A percentile compares a stretch with the other conserved stretches of the same genome.
Evolutionary conservation across 2,329 filamentous ascomycete genomes (phyloP).

Genomic region (Colletotrichum australisinense): DNA sequence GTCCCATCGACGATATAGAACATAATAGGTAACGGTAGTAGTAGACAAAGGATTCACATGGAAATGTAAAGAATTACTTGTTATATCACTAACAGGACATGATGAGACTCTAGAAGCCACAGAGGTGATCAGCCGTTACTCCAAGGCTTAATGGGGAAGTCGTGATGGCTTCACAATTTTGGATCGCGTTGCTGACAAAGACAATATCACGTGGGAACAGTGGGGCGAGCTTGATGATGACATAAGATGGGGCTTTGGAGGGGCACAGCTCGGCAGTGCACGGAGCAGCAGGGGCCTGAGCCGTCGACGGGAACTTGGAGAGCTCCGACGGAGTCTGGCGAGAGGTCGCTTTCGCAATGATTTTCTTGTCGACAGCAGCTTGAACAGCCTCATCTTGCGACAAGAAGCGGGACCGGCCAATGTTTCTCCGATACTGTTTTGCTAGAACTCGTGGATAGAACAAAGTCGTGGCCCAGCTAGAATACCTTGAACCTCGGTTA

Average conservation of each 20-base stretch:
- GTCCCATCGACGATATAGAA: no score
- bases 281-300: background rate
- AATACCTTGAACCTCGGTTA: background rate
- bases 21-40: no score
- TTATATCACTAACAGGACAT: no score
- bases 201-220: background rate
- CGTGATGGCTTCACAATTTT: background rate
- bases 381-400: background rate
- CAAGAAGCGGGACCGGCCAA: background rate
- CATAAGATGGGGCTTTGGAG: background rate
- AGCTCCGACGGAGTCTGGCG: constrained; percentile 15
- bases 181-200: background rate
- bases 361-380: background rate
- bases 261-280: constrained; percentile 11
- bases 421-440: rapidly evolving
- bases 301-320: constrained; percentile 24
- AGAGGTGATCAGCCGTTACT: no score
- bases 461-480: background rate
- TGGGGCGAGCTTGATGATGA: background rate
- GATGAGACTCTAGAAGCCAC: no score
- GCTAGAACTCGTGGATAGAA: background rate
- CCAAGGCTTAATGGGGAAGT: no score
- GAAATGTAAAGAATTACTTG: no score
- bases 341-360: background rate
- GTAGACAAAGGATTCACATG: no score